Base-by-base conservation (phyloP, 176 grass and related monocot species). In the Guadua angustifolia region DNA sequence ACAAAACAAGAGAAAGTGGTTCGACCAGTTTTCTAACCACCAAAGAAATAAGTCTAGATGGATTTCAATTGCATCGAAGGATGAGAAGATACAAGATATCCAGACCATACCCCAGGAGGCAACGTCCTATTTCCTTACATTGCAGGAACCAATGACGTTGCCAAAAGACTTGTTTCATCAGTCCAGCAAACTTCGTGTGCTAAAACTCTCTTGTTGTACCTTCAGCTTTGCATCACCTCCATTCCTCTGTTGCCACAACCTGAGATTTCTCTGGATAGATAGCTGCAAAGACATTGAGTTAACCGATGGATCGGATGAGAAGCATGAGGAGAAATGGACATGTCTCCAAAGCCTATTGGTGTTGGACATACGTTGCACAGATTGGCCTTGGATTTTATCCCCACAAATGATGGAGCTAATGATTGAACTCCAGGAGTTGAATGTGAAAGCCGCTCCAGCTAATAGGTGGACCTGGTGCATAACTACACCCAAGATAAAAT, bases 181-280 rank as follows among this genome's bases (percentile, higher is more conserved):
- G n/a, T 2, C 4, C 22, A 25, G 1, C 43, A 32, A 72, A 26
- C 43, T 72, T 8, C 13, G 22, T 49, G 44, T 72, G 22, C 44
- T 72, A 3, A 49, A 14, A 29, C n/a, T 72, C 42, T 68, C 35
- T 42, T 40, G n/a, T 13, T 72, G 69, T 24, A 49, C 22, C n/a
- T 72, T 72, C 11, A 49, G n/a, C 24, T 72, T 72, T 72, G 69
- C 69, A 49, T 72, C 43, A 17, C 69, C 69, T 22, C 69, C 69
- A 29, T 49, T 72, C 10, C 22, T 26, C 13, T 47, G 22, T 22
- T 49, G 69, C 22, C 6, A 14, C 22, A 72, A 29, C 22, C 69
- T 72, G 15, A 72, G 44, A 72, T 49, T 72, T 17, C 5, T 71
- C 24, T n/a, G 5, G 9, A 43, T 47, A 24, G 68, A 71, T 4